Evolutionary conservation across 768 basidiomycete species (phyloP), one percentile per base, ranked within the genome.

Genomic region (Trametes gibbosa): DNA sequence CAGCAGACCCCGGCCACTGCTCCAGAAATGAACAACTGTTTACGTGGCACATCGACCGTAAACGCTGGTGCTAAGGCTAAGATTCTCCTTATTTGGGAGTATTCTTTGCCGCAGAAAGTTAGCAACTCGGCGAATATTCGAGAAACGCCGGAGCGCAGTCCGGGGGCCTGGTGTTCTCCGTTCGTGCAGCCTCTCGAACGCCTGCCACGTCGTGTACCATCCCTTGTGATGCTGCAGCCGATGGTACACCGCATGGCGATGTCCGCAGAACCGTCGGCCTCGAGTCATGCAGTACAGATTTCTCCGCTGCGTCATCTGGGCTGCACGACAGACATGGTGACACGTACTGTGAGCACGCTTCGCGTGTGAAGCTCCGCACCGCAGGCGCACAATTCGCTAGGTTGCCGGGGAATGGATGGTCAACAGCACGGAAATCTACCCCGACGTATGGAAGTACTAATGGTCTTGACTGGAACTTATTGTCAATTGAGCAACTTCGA

Each of bases 1-100:
- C 6, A 9, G 12, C 12, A 25, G 65, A 66, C 65, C 65, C 62
- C 65, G 50, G 46, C 4, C 43, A 59, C 57, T 37, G 25, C 53
- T 13, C n/a, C 23, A 10, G 5, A 32, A 48, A 54, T 49, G 46
- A n/a, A 46, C 51, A 21, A 12, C 52, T 16, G 29, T 37, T 37
- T 49, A 61, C 59, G 59, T 61, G 59, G 59, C 59, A 42, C 14
- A 32, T 23, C 14, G 48, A 5, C 8, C 19, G 17, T 10, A 24
- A 29, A 32, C 27, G 1, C 47, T 37, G 25, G 59, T 49, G 48
- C 48, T 50, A 27, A 35, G 7, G 13, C 21, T 1, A 17, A 27
- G 5, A 13, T 13, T 10, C 1, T 21, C 49, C 49, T 6, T 35
- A 13, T 45, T 12, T 21, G 29, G 49, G 2, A 6, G 24, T 12